These are phyloP conservation scores for Cerrena zonata DNA, from an alignment of 1,284 basidiomycete genomes.

Conservation along the genomic window DNA sequence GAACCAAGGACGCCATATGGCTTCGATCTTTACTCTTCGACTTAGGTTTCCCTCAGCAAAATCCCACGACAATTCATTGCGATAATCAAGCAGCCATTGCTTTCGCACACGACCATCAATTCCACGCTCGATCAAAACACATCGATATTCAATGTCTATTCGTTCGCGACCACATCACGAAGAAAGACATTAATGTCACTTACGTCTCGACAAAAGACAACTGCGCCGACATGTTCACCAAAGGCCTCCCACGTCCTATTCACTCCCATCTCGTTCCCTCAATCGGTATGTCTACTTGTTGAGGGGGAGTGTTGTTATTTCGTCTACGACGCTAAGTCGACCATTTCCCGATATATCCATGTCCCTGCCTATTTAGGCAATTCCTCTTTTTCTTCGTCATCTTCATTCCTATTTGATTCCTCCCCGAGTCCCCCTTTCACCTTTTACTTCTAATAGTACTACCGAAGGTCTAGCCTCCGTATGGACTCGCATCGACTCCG, in stretches of 20 bases:
- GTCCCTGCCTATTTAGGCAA: too few species aligned
- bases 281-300: slow-evolving; percentile 6
- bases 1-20: slow-evolving; percentile 26
- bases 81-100: slow-evolving; percentile 30
- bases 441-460: too few species aligned
- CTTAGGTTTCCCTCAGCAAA: neutral
- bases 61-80: slow-evolving; percentile 15
- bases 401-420: too few species aligned
- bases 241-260: slow-evolving; percentile 21
- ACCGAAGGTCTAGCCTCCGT: too few species aligned
- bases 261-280: slow-evolving; percentile 3
- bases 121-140: slow-evolving; percentile 27
- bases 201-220: slow-evolving; percentile 29
- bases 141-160: slow-evolving; percentile 30
- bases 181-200: slow-evolving; percentile 15
- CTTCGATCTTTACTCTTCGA: slow-evolving; percentile 21
- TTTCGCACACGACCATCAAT: slow-evolving; percentile 24
- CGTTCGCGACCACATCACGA: slow-evolving; percentile 24
- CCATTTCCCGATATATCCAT: too few species aligned
- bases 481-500: too few species aligned
- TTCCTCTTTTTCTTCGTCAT: too few species aligned
- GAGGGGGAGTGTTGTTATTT: slow-evolving; percentile 16
- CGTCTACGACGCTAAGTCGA: too few species aligned
- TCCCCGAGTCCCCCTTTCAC: too few species aligned
- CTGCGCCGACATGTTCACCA: slow-evolving; percentile 39